Conservation (phyloP, 495 filamentous ascomycete genomes). For the Pseudevernia furfuracea region DNA sequence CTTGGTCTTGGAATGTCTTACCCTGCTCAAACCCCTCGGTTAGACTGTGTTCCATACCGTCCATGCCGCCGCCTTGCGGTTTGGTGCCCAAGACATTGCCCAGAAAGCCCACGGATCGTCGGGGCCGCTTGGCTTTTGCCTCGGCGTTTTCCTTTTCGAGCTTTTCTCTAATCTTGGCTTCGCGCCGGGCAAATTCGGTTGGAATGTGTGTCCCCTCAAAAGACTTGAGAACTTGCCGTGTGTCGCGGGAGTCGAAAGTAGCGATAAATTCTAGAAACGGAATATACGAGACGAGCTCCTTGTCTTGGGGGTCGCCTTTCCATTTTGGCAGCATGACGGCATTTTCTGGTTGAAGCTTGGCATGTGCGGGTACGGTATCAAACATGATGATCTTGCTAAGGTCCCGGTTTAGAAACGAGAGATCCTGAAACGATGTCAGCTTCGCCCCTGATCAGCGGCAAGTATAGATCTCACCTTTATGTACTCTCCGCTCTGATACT, state of each 20-base stretch:
- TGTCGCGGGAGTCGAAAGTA: constrained; percentile 82
- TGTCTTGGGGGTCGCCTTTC: constrained; percentile 75
- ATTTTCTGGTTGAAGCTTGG: constrained; percentile 82
- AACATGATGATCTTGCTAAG: constrained; percentile 89
- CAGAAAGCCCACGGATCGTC: constrained; percentile 53
- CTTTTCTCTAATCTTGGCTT: constrained; percentile 69
- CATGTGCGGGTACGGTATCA: constrained; percentile 75
- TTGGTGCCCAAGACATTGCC: constrained; percentile 68
- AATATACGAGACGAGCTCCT: constrained; percentile 75
- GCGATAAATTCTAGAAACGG: constrained; percentile 95
- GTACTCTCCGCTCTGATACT: constrained; percentile 90
- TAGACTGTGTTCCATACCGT: constrained; percentile 58
- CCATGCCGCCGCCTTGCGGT: constrained; percentile 40
- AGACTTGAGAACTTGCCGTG: constrained; percentile 74
- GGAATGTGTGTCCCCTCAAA: constrained; percentile 84
- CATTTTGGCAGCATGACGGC: constrained; percentile 85
- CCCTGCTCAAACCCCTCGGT: constrained; percentile 71
- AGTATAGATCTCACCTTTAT: constrained; percentile 65
- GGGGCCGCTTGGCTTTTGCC: constrained; percentile 55
- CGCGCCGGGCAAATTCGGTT: constrained; percentile 79
- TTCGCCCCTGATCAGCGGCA: background rate
- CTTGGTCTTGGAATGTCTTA: constrained; percentile 91
- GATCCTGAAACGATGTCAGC: constrained; percentile 51
- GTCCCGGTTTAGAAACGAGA: constrained; percentile 91
- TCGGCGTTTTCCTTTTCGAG: constrained; percentile 70